Base-by-base conservation (phyloP, 1,139 yeast species). In the Debaryomyces coudertii region DNA sequence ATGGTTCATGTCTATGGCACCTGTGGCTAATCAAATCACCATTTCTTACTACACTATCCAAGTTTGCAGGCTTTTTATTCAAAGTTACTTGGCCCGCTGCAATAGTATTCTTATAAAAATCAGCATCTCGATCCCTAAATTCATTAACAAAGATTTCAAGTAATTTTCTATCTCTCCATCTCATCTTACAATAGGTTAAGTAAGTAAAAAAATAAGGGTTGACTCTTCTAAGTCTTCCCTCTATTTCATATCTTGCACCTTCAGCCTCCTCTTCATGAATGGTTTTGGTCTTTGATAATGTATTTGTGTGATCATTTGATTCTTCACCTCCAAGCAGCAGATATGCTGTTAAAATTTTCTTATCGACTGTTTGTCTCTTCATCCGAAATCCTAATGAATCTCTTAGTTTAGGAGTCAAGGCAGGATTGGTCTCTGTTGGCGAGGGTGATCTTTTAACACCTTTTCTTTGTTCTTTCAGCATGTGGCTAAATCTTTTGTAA, bases 1-100 rank as follows among this genome's bases (percentile, higher is more conserved):
- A 85, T 2, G 97, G 96, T 58, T 92, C 98, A 58, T 93, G 97
- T 47, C 95, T 79, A 61, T 90, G 97, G 40, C 87, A 79, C 49
- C 89, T 69, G 63, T 95, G 98, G 27, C 83, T 76, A 14, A 93
- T 88, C 40, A 87, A 71, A 55, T 93, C 97, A 0, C 98, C 98
- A 62, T 92, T 89, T 43, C 80, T 69, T 2, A 95, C 82, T 1
- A 85, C 63, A 0, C 89, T 77, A 7, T 88, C 90, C 25, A 85
- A 55, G 38, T 70, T 68, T 0, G 97, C 92, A 0, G 82, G 75
- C 46, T 77, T 68, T 38, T 79, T 80, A 62, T 90, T 90, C 31
- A 95, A 63, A 1, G 82, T 72, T 1, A 95, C 97, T 52, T 80
- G 77, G 0, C 98, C 98, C 1, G 68, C 70, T 2, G 76, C 78